phyloP scores from a whole-genome alignment of 768 basidiomycete species.

The Russula earlei region DNA sequence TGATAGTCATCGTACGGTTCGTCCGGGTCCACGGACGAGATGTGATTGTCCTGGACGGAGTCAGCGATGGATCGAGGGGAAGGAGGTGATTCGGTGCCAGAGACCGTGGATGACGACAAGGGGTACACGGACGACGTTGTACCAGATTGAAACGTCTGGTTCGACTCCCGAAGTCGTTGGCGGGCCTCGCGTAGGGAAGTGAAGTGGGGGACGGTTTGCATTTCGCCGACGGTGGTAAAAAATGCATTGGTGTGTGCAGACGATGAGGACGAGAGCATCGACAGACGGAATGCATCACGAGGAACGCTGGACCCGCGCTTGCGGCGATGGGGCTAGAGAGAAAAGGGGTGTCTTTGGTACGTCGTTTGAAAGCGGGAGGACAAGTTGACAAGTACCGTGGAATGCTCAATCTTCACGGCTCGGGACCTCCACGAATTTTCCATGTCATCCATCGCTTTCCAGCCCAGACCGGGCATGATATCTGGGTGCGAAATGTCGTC shows the following conservation, averaged over 20 bases:
- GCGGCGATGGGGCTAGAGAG: slow-evolving; percentile 4
- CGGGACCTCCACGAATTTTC: slow-evolving; percentile 17
- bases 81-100: slow-evolving; percentile 52
- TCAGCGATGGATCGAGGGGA: slow-evolving; percentile 51
- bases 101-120: slow-evolving; percentile 54
- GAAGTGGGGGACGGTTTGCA: slow-evolving; percentile 21
- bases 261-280: slow-evolving; percentile 16
- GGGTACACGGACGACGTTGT: slow-evolving; percentile 76
- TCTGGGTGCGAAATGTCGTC: slow-evolving; percentile 2
- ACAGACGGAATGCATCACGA: slow-evolving; percentile 20
- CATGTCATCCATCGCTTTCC: slow-evolving; percentile 15
- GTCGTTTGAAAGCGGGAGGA: background rate
- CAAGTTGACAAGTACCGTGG: slow-evolving; percentile 9
- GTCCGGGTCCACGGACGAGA: slow-evolving; percentile 24
- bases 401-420: slow-evolving; percentile 13
- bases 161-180: slow-evolving; percentile 34
- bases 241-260: slow-evolving; percentile 18
- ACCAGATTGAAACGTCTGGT: slow-evolving; percentile 53
- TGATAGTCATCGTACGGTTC: slow-evolving; percentile 21
- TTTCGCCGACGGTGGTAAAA: slow-evolving; percentile 16
- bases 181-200: slow-evolving; percentile 20
- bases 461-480: slow-evolving; percentile 8
- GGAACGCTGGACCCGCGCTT: slow-evolving; percentile 21
- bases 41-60: slow-evolving; percentile 35
- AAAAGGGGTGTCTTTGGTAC: background rate